Base-by-base conservation (phyloP, 2,329 filamentous ascomycete genomes). In the Cercospora sesami region DNA sequence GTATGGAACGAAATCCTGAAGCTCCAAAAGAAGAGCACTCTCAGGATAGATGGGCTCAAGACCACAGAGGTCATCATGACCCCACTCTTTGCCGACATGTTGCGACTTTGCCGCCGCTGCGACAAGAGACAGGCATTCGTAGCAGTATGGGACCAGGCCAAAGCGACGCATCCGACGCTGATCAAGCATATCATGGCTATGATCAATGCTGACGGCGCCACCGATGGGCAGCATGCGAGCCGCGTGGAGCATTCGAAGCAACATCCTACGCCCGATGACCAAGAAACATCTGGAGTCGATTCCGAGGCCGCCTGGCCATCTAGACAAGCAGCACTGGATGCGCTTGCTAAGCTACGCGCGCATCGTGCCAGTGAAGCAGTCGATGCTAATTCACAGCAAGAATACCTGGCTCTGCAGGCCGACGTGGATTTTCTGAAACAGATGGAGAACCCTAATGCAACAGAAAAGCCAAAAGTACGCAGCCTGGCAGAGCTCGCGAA, bases 1-100 rank as follows among this genome's bases (percentile, higher is more conserved):
- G 72, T 83, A 0, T 84, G 82, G 82, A 72, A 78, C 14, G 78
- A 82, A 65, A 81, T 83, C n/a, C 68, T 74, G 61, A 60, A 33
- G 16, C 58, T 79, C 16, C 69, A 71, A 61, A 26, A 36, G 28
- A 68, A 57, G 63, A 61, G 33, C 66, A 14, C 51, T 16, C 60
- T 26, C n/a, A 31, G 69, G 71, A 53, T 59, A 55, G 48, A 62
- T 75, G 12, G 65, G 28, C 62, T 42, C n/a, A 57, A 14, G n/a
- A 45, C 33, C n/a, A 26, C 59, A 2, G 67, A 70, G 61, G 61
- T 28, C 31, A 68, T 73, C 21, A 63, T 64, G 48, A 48, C 68
- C 16, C 64, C 65, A 36, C 70, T 70, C 14, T 75, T 71, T 64
- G 67, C 68, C 3, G 65, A 70, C 12, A 75, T 75, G 73, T 64